Base-by-base conservation (phyloP, 2,329 filamentous ascomycete genomes). In the Sporothrix dimorphospora region DNA sequence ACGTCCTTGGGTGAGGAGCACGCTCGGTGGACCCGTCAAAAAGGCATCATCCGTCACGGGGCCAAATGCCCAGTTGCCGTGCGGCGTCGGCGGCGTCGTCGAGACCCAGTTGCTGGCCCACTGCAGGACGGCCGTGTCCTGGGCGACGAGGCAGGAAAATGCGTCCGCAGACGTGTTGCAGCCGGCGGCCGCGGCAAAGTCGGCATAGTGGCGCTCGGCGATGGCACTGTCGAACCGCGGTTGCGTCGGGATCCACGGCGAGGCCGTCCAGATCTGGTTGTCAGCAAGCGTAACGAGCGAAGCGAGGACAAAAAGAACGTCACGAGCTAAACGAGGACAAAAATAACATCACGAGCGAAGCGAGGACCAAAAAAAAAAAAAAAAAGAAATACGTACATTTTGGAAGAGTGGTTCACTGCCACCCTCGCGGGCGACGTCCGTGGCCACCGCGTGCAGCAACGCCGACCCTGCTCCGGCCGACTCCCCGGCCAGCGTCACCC, bases 231-330 rank as follows among this genome's bases (percentile, higher is more conserved):
- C 80, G 75, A 84, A 87, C 12, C 79, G 77, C 72, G 85, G 86
- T 71, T 85, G 83, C 73, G 83, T 83, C 0, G 85, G 83, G 42
- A 86, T 80, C 71, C 84, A 87, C 2, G 85, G 85, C n/a, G 72
- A 74, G 2, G 73, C 71, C 3, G 73, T 57, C 27, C 57, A 72
- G 11, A 72, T 65, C 66, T 69, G 16, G 19, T 6, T 1, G 19
- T n/a, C n/a, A 55, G 51, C 5, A 21, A 27, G 12, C 51, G 16
- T 38, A 61, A 19, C 24, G 55, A 61, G 24, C 55, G 55, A 61
- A 0, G 34, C 8, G 49, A 53, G 21, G 12, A n/a, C n/a, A n/a
- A n/a, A n/a, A n/a, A n/a, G n/a, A n/a, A n/a, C n/a, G n/a, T n/a
- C n/a, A n/a, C n/a, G 49, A 24, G 40, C 40, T 45, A 14, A 7